Conservation (phyloP, 2,329 filamentous ascomycete genomes). For the Elsinoe australis region DNA sequence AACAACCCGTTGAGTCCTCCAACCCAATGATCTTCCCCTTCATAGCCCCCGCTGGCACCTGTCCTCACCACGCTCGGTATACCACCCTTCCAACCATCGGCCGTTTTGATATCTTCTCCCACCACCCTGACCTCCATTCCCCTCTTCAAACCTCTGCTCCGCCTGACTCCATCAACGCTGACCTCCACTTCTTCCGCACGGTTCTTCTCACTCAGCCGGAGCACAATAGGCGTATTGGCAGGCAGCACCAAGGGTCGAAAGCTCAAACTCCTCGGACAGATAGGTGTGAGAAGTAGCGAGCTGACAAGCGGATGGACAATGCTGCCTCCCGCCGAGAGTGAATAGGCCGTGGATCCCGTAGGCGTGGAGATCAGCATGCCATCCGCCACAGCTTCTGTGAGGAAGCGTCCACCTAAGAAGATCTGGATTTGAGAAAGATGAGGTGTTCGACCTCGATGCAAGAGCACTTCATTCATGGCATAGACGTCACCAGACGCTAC, state of each 20-base stretch:
- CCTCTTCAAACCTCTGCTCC: conserved; percentile 36
- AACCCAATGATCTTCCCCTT: conserved; percentile 84
- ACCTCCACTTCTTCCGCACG: conserved; percentile 44
- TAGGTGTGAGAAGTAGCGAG: conserved; percentile 82
- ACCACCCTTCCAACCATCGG: conserved; percentile 58
- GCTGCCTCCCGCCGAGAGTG: conserved; percentile 80
- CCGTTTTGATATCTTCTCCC: conserved; percentile 35
- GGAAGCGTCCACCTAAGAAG: conserved; percentile 76
- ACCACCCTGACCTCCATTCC: conserved; percentile 42
- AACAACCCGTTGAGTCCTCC: conserved; percentile 85
- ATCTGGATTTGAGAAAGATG: conserved; percentile 90
- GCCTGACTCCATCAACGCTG: conserved; percentile 42
- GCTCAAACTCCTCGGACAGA: conserved; percentile 83
- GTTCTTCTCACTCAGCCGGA: conserved; percentile 64
- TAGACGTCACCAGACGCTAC: conserved; percentile 47
- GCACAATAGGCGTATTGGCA: conserved; percentile 71
- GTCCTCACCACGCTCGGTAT: conserved; percentile 84
- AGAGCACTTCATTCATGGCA: conserved; percentile 90
- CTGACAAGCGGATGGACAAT: conserved; percentile 92
- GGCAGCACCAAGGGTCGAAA: conserved; percentile 89
- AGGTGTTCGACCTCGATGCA: conserved; percentile 82
- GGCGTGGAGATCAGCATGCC: conserved; percentile 91
- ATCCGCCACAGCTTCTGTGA: conserved; percentile 91
- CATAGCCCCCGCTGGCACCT: conserved; percentile 38
- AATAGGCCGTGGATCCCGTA: conserved; percentile 92